Conservation (phyloP, 495 filamentous ascomycete species). For the Xylona heveae region DNA sequence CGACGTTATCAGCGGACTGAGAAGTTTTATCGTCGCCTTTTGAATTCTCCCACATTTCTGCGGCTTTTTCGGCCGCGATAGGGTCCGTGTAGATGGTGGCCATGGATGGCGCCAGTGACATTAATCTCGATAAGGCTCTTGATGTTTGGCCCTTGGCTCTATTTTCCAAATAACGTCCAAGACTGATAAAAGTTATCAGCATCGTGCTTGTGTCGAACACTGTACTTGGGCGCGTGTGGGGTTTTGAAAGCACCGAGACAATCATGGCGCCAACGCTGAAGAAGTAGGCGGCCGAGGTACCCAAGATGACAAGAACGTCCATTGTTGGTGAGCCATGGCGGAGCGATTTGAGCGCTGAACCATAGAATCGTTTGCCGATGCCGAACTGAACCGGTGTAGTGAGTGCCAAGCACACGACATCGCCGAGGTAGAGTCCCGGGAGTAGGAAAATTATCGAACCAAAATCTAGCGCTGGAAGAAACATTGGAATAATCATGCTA, state of each 20-base stretch:
- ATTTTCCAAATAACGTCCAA: slow-evolving; percentile 88
- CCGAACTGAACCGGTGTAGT: slow-evolving; percentile 94
- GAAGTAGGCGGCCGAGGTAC: slow-evolving; percentile 94
- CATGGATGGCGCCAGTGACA: slow-evolving; percentile 92
- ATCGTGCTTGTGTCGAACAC: slow-evolving; percentile 97
- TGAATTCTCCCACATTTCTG: slow-evolving; percentile 39
- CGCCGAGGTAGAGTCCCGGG: slow-evolving; percentile 70
- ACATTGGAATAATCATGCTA: slow-evolving; percentile 80
- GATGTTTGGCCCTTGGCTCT: slow-evolving; percentile 92
- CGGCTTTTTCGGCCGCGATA: slow-evolving; percentile 77
- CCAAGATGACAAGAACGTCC: slow-evolving; percentile 89
- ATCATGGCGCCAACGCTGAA: slow-evolving; percentile 83
- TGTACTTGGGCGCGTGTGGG: slow-evolving; percentile 59
- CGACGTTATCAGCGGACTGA: slow-evolving; percentile 9
- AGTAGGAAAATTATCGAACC: slow-evolving; percentile 37
- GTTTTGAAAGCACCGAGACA: slow-evolving; percentile 44
- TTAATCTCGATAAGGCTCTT: slow-evolving; percentile 79
- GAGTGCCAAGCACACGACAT: slow-evolving; percentile 57
- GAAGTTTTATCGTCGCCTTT: slow-evolving; percentile 21
- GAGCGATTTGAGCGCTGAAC: slow-evolving; percentile 74
- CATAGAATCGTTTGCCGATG: slow-evolving; percentile 81
- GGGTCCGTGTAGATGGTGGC: slow-evolving; percentile 96
- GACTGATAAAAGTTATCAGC: slow-evolving; percentile 89
- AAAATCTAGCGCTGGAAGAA: slow-evolving; percentile 47
- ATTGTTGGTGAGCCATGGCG: slow-evolving; percentile 84